Percentiles rank a stretch among this genome's conserved stretches.
Conservation (phyloP, 1,284 basidiomycete species). For the Austropuccinia psidii region DNA sequence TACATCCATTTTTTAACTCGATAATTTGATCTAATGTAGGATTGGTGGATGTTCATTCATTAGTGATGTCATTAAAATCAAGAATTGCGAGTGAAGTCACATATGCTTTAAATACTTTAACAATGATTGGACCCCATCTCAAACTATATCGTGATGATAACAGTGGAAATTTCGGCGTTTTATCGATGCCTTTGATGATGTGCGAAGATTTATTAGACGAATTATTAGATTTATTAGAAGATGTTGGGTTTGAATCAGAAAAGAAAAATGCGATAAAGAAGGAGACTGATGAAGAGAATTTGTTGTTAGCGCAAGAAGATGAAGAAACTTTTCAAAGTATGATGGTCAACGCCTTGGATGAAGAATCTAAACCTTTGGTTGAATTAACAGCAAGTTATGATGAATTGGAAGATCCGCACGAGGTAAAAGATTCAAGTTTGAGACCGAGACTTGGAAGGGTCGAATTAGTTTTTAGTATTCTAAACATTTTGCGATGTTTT, state of each 20-base stretch:
- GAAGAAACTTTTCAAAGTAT: conserved; percentile 4
- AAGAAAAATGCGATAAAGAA: conserved; percentile 53
- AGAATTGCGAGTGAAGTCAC: conserved; percentile 73
- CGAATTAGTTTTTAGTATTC: conserved; percentile 35
- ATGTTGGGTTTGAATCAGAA: conserved; percentile 60
- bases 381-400: neutral
- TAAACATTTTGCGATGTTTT: conserved; percentile 37
- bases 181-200: conserved; percentile 60
- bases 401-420: neutral
- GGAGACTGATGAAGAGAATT: neutral
- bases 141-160: conserved; percentile 50
- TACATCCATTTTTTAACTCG: conserved; percentile 40
- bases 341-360: conserved; percentile 17
- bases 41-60: conserved; percentile 73
- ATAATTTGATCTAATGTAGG: too few relatives aligned
- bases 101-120: conserved; percentile 80
- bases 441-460: conserved; percentile 19
- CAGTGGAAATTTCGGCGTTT: conserved; percentile 55
- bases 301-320: neutral
- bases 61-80: conserved; percentile 82
- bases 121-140: conserved; percentile 71
- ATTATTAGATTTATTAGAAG: conserved; percentile 74
- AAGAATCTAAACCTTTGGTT: neutral
- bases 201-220: conserved; percentile 79
- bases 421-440: conserved; percentile 12